Evolutionary conservation across 805 yeast genomes (phyloP), one percentile per base, ranked within the genome.

Genomic region (Tanozyma kutaoensis): DNA sequence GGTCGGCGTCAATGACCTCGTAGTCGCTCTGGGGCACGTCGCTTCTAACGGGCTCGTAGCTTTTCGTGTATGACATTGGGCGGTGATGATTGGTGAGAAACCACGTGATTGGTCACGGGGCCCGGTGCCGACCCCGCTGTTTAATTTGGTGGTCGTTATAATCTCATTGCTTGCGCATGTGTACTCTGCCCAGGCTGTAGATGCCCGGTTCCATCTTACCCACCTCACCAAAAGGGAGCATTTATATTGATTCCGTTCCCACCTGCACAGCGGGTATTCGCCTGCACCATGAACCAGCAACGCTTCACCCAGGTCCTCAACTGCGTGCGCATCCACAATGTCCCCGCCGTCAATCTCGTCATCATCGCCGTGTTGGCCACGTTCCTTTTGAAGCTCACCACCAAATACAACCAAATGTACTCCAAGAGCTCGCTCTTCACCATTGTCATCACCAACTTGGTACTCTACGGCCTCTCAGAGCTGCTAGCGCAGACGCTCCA

Each of bases 401-500:
- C 69, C 16, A 59, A 62, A 27, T 78, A 77, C 42, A 72, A 72
- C 27, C 57, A 55, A 7, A 43, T 76, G 29, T 85, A 85, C 47
- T 65, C 67, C 33, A 61, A 55, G 31, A 70, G 72, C 25, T 74
- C 91, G 2, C 50, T 84, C 17, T 47, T 76, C n/a, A 82, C 95
- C 11, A 80, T 85, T 20, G 68, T 82, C 32, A 69, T 75, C 14
- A 76, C 95, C 1, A 88, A 88, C 43, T 52, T 80, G 16, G 72
- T 86, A 4, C 57, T 88, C 4, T 81, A 74, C 47, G 95, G 95
- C 0, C 72, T 84, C n/a, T 85, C 96, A 0, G 97, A 88, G 46
- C 71, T 86, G 0, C 46, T 86, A 35, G 97, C 97, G 0, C 97
- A 88, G 49, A 65, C 78, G 3, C 58, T 84, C 4, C 43, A 53